Evolutionary conservation across 2,329 filamentous ascomycete species (phyloP), one percentile per base, ranked within the genome.

Genomic region (Thielaviopsis populi): DNA sequence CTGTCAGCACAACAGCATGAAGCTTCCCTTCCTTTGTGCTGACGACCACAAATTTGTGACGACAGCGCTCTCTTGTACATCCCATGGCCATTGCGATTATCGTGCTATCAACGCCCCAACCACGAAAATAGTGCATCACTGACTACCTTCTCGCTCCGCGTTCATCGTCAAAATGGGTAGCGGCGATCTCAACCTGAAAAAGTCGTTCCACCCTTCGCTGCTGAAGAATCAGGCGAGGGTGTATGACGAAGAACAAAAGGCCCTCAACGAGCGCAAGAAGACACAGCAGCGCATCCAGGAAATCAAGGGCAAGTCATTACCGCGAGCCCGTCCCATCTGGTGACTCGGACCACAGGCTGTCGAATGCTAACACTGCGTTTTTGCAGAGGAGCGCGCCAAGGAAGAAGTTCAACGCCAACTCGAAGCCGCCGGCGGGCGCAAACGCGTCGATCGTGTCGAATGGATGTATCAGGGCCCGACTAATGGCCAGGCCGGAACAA

Each of bases 401-500:
- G 90, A 96, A 73, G 91, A 97, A 73, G 83, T 97, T 0, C 89
- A 96, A 74, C 83, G 85, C 62, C 82, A 97, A 68, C 89, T 96
- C 64, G 94, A 96, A 75, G 86, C 87, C 1, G 87, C 91, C 0
- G 94, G 94, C 43, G 91, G 91, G 64, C 84, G 82, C 70, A 91
- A 90, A 71, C 82, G 87, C 62, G 77, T 87, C 37, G 86, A 92
- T 69, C 85, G 91, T 42, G 92, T 99, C 30, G 94, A 97, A 70
- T 99, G 94, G 89, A 96, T 99, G 90, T 99, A 99, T 75, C 84
- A 87, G 69, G 92, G 92, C 1, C 91, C 94, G 7, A 87, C 86
- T 60, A 79, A 83, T 70, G 89, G 89, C 42, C 86, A 88, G 70
- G 78, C 79, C n/a, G 87, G 87, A 37, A 89, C 83, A 46, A 83